A percentile compares a stretch with the other conserved stretches of the same genome.
These are phyloP conservation scores for Casuarina cunninghamiana DNA, from an alignment of 306 rosid species.

Conservation along the genomic window DNA sequence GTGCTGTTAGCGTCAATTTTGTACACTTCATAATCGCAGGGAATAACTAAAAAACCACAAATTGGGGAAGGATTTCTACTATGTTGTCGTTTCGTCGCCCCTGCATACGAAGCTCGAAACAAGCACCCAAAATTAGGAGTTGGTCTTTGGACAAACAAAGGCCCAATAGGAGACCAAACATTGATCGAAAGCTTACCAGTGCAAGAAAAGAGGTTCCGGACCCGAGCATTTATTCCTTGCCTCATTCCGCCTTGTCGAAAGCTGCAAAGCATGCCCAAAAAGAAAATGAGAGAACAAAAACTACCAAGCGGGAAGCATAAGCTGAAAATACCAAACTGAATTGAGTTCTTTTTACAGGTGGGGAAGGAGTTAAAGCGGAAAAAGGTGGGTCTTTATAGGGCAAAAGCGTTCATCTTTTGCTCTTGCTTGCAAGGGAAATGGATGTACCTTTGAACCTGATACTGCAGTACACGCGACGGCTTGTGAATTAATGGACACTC, in stretches of 20 bases:
- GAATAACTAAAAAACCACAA: no score
- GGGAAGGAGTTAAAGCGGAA: not conserved
- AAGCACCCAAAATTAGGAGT: no score
- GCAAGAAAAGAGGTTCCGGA: constrained; percentile 39
- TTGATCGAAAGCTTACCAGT: constrained; percentile 32
- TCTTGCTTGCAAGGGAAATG: constrained; percentile 42
- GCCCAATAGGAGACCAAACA: no score
- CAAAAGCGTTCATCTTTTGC: constrained; percentile 6
- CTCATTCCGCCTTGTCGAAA: constrained; percentile 28
- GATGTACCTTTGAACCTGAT: constrained; percentile 2
- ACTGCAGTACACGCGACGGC: constrained; percentile 56
- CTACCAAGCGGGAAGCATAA: not conserved
- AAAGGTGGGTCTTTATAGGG: constrained; percentile 13
- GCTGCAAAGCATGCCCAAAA: not conserved
- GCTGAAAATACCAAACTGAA: not conserved
- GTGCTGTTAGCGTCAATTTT: no score
- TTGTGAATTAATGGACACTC: constrained; percentile 2
- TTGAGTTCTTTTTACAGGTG: not conserved
- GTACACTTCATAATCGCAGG: no score
- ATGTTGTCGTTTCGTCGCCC: no score
- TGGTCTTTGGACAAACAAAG: no score
- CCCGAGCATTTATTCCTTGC: constrained; percentile 31
- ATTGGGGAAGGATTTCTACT: no score
- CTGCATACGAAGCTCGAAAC: no score
- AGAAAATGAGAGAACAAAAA: not conserved